Evolutionary conservation across 441 rosid species (phyloP).

Genomic region (Biscutella laevigata): DNA sequence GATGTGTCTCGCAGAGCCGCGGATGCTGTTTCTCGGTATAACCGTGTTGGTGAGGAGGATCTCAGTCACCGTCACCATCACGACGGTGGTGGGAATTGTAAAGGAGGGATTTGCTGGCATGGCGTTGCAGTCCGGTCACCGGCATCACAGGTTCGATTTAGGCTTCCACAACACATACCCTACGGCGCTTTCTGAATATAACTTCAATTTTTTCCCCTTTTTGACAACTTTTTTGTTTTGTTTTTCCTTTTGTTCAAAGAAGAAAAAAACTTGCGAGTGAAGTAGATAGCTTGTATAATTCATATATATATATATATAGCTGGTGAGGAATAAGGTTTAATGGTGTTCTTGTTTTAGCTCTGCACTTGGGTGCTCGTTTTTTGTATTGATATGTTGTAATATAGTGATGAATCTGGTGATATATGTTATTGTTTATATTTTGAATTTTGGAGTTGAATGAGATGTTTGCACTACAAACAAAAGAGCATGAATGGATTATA

Average conservation of each 20-base stretch:
- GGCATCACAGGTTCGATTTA: constrained; percentile 85
- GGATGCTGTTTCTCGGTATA: constrained; percentile 39
- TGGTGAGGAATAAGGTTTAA: constrained; percentile 2
- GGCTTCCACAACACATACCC: constrained; percentile 60
- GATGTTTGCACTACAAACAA: no score
- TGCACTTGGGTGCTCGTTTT: background rate
- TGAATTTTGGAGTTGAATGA: background rate
- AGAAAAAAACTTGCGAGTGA: background rate
- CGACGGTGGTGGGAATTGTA: constrained; percentile 34
- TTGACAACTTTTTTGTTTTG: background rate
- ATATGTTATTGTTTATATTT: background rate
- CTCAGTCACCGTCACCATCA: constrained; percentile 22
- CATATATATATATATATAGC: constrained; percentile 15
- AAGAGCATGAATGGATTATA: no score
- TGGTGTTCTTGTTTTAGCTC: constrained; percentile 9
- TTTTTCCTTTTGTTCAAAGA: background rate
- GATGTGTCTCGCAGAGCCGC: constrained; percentile 79
- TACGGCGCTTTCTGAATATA: constrained; percentile 23
- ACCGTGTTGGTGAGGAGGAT: constrained; percentile 22
- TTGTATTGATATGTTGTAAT: constrained; percentile 20
- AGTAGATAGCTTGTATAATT: constrained; percentile 1
- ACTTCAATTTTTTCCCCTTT: background rate
- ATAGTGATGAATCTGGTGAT: constrained; percentile 1
- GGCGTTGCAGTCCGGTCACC: constrained; percentile 89
- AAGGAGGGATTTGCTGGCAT: constrained; percentile 99